Evolutionary conservation across 352 stramenopile species (phyloP).

Genomic region (Lagenidium giganteum): DNA sequence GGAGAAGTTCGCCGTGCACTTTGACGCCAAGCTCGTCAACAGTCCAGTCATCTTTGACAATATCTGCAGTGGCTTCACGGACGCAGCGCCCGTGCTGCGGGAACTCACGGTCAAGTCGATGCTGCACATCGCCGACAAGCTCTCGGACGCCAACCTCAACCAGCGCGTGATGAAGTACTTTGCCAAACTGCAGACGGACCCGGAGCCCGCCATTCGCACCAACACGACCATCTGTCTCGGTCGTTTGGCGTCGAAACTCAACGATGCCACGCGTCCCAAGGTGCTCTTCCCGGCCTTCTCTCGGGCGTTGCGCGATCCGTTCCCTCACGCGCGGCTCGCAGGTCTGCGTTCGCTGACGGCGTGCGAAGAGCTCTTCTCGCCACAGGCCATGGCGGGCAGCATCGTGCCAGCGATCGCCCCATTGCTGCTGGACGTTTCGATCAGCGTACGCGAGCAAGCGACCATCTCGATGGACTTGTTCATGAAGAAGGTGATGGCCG

Average conservation of each 20-base stretch:
- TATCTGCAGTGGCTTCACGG: constrained; percentile 88
- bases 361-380: constrained; percentile 79
- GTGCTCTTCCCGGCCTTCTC: constrained; percentile 88
- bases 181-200: constrained; percentile 86
- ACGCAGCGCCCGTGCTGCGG: constrained; percentile 80
- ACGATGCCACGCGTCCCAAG: constrained; percentile 80
- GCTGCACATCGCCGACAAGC: constrained; percentile 88
- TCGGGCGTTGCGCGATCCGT: constrained; percentile 78
- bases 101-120: constrained; percentile 92
- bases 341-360: constrained; percentile 76
- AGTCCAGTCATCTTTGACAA: constrained; percentile 88
- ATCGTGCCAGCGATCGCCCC: constrained; percentile 75
- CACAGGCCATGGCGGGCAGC: constrained; percentile 59
- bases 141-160: constrained; percentile 89
- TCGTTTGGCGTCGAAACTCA: constrained; percentile 86
- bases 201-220: constrained; percentile 88
- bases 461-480: constrained; percentile 70
- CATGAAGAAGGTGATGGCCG: constrained; percentile 77
- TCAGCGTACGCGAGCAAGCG: constrained; percentile 75
- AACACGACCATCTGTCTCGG: constrained; percentile 92
- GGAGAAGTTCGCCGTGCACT: constrained; percentile 83
- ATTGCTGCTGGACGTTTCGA: constrained; percentile 73
- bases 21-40: constrained; percentile 90
- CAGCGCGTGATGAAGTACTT: constrained; percentile 92
- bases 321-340: constrained; percentile 84